phyloP scores from a whole-genome alignment of 1,139 yeast genomes.

The Maudiozyma humilis region DNA sequence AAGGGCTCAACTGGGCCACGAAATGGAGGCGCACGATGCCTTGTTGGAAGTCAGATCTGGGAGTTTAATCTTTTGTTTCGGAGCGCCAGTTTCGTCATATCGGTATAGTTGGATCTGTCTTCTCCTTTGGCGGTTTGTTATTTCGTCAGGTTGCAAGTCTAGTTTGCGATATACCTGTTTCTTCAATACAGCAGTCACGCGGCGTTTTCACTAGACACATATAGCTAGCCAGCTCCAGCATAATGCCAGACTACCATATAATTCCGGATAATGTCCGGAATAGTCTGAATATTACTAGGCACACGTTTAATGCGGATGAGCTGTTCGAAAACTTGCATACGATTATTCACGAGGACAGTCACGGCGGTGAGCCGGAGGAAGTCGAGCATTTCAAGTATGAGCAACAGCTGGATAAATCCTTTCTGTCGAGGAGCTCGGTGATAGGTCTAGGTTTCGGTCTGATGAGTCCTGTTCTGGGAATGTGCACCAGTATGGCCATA shows the following conservation, averaged over 20 bases:
- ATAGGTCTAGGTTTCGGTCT: constrained; percentile 68
- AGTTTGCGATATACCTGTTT: neutral
- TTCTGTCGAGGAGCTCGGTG: constrained; percentile 52
- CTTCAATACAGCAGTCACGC: no score
- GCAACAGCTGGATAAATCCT: constrained; percentile 56
- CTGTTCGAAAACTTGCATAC: constrained; percentile 26
- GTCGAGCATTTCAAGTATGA: constrained; percentile 66
- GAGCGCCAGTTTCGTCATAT: no score
- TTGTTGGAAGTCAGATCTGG: no score
- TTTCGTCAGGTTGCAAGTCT: no score
- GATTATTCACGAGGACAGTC: constrained; percentile 22
- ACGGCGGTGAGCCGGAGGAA: constrained; percentile 42
- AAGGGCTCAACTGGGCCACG: no score
- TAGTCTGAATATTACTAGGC: constrained; percentile 12
- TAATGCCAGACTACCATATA: constrained; percentile 22
- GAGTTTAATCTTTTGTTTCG: no score
- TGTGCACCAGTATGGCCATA: constrained; percentile 62
- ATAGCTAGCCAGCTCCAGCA: neutral
- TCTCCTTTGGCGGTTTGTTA: no score
- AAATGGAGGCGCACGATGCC: no score
- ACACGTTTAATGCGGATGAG: constrained; percentile 18
- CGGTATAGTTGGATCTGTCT: no score
- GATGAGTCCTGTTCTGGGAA: constrained; percentile 74
- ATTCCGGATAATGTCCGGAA: constrained; percentile 20
- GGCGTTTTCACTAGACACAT: no score